phyloP scores from a whole-genome alignment of 345 rosid species.

The Cardamine chenopodiifolia region DNA sequence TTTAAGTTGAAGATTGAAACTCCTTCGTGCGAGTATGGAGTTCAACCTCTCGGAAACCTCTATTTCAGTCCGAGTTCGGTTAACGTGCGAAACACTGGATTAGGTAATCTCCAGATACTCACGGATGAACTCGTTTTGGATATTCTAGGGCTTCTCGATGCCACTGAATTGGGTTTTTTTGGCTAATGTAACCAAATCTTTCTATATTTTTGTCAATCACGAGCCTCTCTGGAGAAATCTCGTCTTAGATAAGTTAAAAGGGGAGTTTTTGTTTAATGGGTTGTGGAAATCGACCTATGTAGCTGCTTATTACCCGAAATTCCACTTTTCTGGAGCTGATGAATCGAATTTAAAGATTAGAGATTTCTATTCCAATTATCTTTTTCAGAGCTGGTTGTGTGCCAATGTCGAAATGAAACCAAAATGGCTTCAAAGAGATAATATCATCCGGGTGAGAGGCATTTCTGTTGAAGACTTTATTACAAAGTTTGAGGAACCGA shows the following conservation, averaged over 20 bases:
- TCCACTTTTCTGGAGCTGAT: constrained; percentile 19
- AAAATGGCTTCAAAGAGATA: constrained; percentile 90
- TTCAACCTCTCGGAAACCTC: constrained; percentile 89
- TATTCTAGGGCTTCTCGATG: constrained; percentile 65
- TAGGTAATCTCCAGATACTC: constrained; percentile 70
- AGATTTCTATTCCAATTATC: constrained; percentile 86
- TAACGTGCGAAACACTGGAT: constrained; percentile 77
- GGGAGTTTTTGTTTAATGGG: constrained; percentile 60
- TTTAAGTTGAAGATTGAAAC: constrained; percentile 64
- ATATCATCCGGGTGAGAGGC: constrained; percentile 69
- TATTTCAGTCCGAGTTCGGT: constrained; percentile 55
- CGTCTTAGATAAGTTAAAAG: constrained; percentile 62
- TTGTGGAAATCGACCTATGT: constrained; percentile 84
- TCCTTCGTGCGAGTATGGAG: constrained; percentile 62
- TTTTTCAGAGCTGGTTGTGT: constrained; percentile 96
- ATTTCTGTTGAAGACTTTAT: constrained; percentile 77
- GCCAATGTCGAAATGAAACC: constrained; percentile 96
- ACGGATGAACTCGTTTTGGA: constrained; percentile 87
- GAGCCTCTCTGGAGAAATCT: constrained; percentile 92
- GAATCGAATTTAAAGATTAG: constrained; percentile 53
- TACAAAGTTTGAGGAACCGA: constrained; percentile 68
- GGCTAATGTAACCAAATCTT: constrained; percentile 74
- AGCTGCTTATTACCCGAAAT: constrained; percentile 49
- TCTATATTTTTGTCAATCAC: constrained; percentile 70
- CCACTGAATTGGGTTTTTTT: constrained; percentile 64